Base-by-base conservation (phyloP, 2,329 filamentous ascomycete species). In the Stemphylium beticola region DNA sequence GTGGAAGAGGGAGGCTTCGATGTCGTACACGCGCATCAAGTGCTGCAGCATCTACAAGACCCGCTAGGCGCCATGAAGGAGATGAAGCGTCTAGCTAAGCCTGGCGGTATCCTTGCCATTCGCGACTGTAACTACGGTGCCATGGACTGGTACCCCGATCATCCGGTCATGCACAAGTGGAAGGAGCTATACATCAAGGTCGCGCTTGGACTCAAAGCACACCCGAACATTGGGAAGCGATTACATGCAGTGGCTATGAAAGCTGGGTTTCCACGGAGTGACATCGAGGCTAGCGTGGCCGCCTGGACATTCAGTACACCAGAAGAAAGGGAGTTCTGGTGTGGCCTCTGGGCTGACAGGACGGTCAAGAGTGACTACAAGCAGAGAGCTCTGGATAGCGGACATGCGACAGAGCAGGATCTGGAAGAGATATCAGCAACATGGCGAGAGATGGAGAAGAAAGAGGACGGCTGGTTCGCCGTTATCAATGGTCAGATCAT, bases 11-110 rank as follows among this genome's bases (percentile, higher is more conserved):
- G 57, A 24, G 67, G 75, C 2, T 87, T 87, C 57, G 85, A 88
- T 60, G 68, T 87, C n/a, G 83, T 87, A 6, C 81, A 83, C 61
- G 80, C 79, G 20, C 82, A 85, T 62, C 84, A 87, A 64, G 80
- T 87, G 3, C 74, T 87, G 9, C 78, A 82, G 58, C 85, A 87
- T 68, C 72, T 87, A 4, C 69, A 74, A 18, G 76, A 83, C 55
- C 84, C 84, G 0, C 69, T 83, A 0, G 65, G 69, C 2, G 80
- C 82, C 3, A 67, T 87, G 53, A 69, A 73, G 18, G 82, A 85
- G 62, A 83, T 87, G 81, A 76, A 78, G 11, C 77, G 82, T 0
- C 81, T 87, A 1, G 72, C 77, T 18, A 84, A 82, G 62, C 69
- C 72, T 5, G 82, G 81, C 3, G 85, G 84, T 2, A 73, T 86